phyloP scores from a whole-genome alignment of 192 early-diverging fungal species.

The Gaertneriomyces sp. region DNA sequence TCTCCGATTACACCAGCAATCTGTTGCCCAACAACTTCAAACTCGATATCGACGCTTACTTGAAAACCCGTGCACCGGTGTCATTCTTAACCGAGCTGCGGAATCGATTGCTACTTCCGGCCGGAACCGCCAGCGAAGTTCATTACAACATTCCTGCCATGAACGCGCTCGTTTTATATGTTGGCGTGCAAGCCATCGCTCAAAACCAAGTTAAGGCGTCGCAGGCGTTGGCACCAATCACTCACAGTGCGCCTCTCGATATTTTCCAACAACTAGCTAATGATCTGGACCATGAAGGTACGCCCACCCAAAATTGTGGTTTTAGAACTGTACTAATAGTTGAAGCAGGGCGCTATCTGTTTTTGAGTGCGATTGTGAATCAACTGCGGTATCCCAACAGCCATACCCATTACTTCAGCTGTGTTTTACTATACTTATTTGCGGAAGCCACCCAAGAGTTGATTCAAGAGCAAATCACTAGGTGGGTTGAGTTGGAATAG shows the following conservation, averaged over 20 bases:
- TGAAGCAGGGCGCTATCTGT: constrained; percentile 72
- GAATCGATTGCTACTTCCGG: constrained; percentile 43
- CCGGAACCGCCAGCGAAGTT: constrained; percentile 26
- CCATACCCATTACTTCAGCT: constrained; percentile 93
- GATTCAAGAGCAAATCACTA: constrained; percentile 91
- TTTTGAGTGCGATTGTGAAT: constrained; percentile 90
- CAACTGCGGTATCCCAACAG: constrained; percentile 96
- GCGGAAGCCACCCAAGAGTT: constrained; percentile 69
- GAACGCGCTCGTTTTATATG: constrained; percentile 84
- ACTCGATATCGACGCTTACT: constrained; percentile 67
- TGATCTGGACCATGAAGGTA: constrained; percentile 75
- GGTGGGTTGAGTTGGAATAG: constrained; percentile 39
- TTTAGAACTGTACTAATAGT: constrained; percentile 14
- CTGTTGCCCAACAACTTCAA: constrained; percentile 64
- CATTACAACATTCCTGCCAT: constrained; percentile 78
- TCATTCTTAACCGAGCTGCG: constrained; percentile 61
- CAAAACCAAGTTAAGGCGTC: constrained; percentile 36
- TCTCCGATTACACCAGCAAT: constrained; percentile 76
- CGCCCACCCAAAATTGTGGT: background rate
- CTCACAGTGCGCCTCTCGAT: constrained; percentile 70
- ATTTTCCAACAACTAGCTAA: constrained; percentile 76
- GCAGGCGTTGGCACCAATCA: constrained; percentile 44
- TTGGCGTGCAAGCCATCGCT: constrained; percentile 74
- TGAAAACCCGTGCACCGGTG: constrained; percentile 55
- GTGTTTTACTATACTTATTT: constrained; percentile 83